phyloP scores from a whole-genome alignment of 495 filamentous ascomycete genomes.

The Aspergillus avenaceus region DNA sequence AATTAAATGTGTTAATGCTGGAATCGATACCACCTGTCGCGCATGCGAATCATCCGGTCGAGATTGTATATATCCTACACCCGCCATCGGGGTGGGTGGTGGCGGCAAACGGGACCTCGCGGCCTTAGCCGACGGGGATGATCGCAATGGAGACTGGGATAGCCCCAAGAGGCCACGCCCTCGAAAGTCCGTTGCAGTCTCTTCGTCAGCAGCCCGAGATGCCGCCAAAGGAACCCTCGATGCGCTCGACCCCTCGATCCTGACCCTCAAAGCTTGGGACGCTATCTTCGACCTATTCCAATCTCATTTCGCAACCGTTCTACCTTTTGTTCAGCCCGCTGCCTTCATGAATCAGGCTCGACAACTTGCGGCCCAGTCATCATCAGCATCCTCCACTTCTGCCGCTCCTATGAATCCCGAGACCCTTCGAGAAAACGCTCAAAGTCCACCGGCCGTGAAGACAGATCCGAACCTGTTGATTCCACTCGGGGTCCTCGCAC shows the following conservation, averaged over 20 bases:
- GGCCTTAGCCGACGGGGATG: conserved; percentile 45
- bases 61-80: conserved; percentile 70
- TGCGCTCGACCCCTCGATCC: conserved; percentile 45
- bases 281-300: conserved; percentile 75
- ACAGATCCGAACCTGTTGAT: conserved; percentile 59
- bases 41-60: conserved; percentile 72
- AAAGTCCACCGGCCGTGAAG: conserved; percentile 25
- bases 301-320: conserved; percentile 73
- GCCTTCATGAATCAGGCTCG: conserved; percentile 62
- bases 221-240: conserved; percentile 33
- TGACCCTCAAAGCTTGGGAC: conserved; percentile 67
- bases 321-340: conserved; percentile 78
- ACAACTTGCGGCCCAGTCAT: conserved; percentile 31
- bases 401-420: conserved; percentile 11
- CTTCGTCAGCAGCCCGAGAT: conserved; percentile 27
- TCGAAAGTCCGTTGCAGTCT: conserved; percentile 44
- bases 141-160: conserved; percentile 55
- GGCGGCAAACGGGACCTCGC: conserved; percentile 55
- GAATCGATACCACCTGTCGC: conserved; percentile 68
- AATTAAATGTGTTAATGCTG: conserved; percentile 79
- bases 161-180: conserved; percentile 54
- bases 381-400: conserved; percentile 8
- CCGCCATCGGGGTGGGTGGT: conserved; percentile 52
- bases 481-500: conserved; percentile 69
- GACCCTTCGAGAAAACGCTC: conserved; percentile 18